Evolutionary conservation across 108 stramenopile species (phyloP).

Genomic region (Cyclotella choctawhatcheeana): DNA sequence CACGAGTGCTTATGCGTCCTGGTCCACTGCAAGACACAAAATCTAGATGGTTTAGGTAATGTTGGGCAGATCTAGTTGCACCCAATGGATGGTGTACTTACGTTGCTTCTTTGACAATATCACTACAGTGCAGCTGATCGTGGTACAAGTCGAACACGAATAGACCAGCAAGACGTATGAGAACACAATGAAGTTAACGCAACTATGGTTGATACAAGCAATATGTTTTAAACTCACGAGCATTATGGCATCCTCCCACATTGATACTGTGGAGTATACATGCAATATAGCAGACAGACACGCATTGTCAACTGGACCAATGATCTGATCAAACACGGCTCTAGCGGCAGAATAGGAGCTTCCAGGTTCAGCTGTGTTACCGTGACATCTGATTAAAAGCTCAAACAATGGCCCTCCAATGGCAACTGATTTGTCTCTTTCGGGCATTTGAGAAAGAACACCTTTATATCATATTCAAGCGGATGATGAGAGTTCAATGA

Average conservation of each 20-base stretch:
- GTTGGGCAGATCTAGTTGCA: not conserved
- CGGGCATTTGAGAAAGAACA: slow-evolving; percentile 32
- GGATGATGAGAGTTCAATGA: too few relatives aligned
- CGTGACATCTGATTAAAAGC: slow-evolving; percentile 56
- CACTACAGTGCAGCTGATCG: slow-evolving; percentile 65
- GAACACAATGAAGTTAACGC: too few relatives aligned
- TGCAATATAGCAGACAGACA: slow-evolving; percentile 70
- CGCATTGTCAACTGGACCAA: slow-evolving; percentile 52
- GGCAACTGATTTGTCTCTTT: slow-evolving; percentile 19
- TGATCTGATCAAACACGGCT: slow-evolving; percentile 50
- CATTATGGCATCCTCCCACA: slow-evolving; percentile 66
- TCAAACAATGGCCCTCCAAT: slow-evolving; percentile 61
- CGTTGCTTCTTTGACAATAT: slow-evolving; percentile 51
- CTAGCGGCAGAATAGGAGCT: slow-evolving; percentile 47
- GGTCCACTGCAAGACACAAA: slow-evolving; percentile 27
- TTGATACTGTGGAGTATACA: slow-evolving; percentile 45
- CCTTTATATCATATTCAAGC: too few relatives aligned
- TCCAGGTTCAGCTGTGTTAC: slow-evolving; percentile 22
- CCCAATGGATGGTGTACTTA: not conserved
- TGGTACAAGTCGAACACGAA: too few relatives aligned
- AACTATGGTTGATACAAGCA: too few relatives aligned
- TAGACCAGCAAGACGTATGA: too few relatives aligned
- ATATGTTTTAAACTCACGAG: too few relatives aligned
- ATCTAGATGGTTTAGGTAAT: not conserved
- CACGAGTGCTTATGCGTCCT: slow-evolving; percentile 50